Conservation (phyloP, 2,329 filamentous ascomycete species). For the Penicillium sp. region DNA sequence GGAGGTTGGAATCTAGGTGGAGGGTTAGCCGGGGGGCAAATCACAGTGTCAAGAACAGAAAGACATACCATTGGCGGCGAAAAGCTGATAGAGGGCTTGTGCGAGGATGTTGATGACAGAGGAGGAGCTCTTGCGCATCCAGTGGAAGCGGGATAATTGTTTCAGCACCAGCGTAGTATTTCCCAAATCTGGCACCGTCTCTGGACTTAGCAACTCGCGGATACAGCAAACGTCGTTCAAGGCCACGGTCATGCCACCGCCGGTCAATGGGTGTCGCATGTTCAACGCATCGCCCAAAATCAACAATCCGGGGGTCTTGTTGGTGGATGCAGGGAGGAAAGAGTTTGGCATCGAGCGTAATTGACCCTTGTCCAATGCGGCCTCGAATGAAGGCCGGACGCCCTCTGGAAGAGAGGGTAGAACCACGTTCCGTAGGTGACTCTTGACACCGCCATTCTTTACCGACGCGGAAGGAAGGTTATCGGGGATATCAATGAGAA, state of each 20-base stretch:
- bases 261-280: conserved; percentile 98
- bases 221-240: conserved; percentile 89
- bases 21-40: conserved; percentile 8
- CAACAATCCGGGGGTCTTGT: conserved; percentile 70
- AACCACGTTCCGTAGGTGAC: conserved; percentile 77
- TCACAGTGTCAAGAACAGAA: background rate
- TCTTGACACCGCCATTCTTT: conserved; percentile 78
- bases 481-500: conserved; percentile 83
- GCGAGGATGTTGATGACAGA: conserved; percentile 97
- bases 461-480: conserved; percentile 72
- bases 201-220: conserved; percentile 70
- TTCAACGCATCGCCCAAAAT: conserved; percentile 94
- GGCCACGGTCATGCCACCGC: conserved; percentile 96
- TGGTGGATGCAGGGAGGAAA: conserved; percentile 80
- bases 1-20: conserved; percentile 64
- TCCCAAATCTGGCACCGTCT: conserved; percentile 66
- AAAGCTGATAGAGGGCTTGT: conserved; percentile 87
- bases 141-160: conserved; percentile 79
- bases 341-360: conserved; percentile 95
- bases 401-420: conserved; percentile 73
- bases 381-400: conserved; percentile 72
- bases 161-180: conserved; percentile 66
- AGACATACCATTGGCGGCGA: conserved; percentile 70
- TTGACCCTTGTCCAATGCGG: conserved; percentile 74
- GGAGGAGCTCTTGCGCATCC: conserved; percentile 77